Base-by-base conservation (phyloP, 2,329 filamentous ascomycete species). In the Ophiostoma sp. region DNA sequence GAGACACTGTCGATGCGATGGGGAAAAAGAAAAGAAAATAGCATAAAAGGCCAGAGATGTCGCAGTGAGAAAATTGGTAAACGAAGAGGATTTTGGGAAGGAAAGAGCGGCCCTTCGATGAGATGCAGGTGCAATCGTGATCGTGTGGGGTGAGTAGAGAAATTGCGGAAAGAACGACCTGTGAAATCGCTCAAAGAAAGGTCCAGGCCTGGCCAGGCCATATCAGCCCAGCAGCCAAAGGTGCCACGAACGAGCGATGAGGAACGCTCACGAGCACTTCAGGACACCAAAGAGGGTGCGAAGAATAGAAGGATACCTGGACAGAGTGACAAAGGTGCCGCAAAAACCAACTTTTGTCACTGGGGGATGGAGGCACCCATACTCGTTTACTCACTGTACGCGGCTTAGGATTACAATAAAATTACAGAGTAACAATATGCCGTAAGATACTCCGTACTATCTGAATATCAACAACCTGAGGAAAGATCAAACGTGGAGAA, bases 131-230 rank as follows among this genome's bases (percentile, higher is more conserved):
- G 68, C n/a, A 11, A 36, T 42, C 36, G 25, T 45, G 63, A 11
- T 66, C 25, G 42, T n/a, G 63, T 64, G 66, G 31, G 33, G 48
- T 39, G 45, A 36, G 42, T 15, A 69, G 45, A 19, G 22, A 11
- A 28, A 31, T 22, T n/a, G n/a, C 19, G 66, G 66, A 50, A 69
- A 45, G 64, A 69, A 28, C 50, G 22, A 55, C 64, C 63, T 19
- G 63, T 25, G 22, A 55, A 55, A 25, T 55, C 50, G 19, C 12
- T 63, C 15, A 11, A 39, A 36, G 28, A 63, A 64, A 50, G 17
- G 12, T 5, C 42, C 66, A 25, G 17, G 33, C 12, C 28, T 12
- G 22, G 50, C 50, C 22, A 55, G 50, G 22, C 25, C 50, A 31
- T 61, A 8, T 61, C 31, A 22, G 31, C 57, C 57, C 8, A 36